Evolutionary conservation across 495 filamentous ascomycete species (phyloP), one percentile per base, ranked within the genome.

Genomic region (Penicillium simplicissimum): DNA sequence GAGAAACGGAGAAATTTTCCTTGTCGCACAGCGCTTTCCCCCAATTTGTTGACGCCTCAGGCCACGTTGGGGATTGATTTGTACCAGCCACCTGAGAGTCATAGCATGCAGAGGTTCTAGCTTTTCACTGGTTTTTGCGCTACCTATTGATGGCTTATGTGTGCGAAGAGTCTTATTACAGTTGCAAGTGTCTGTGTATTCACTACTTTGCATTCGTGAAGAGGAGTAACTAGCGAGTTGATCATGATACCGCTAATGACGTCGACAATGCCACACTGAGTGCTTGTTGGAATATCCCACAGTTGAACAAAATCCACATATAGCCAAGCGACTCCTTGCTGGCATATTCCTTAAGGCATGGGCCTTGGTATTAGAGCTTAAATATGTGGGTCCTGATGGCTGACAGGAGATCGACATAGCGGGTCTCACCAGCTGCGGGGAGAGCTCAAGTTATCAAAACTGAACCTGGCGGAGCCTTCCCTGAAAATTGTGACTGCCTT

Each of bases 321-420:
- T 21, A 45, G 8, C 38, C 17, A 9, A 45, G 1, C 3, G 21
- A 8, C n/a, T 21, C 19, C 17, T 23, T 45, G 8, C 11, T 15
- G 21, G 8, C 23, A 14, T 25, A 14, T 14, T 11, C 3, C 23
- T 47, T 10, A 13, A 25, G 21, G 21, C 0, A 1, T 25, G 14
- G 21, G 19, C 21, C 9, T n/a, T 43, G 40, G 17, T 43, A 43
- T 25, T 25, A 25, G 23, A 25, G 40, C 42, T 21, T 21, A 23
- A 21, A 21, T 45, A 45, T 21, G 42, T 45, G 42, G 42, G 42
- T 45, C 33, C 5, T 36, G 31, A 17, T 11, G 8, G 19, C 51
- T 36, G 51, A 34, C n/a, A 51, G 43, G 25, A 58, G 55, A 57
- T 57, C 40, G n/a, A 25, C 40, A 15, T 45, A 25, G 36, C 40